phyloP scores from a whole-genome alignment of 75 land plant genomes.

The Selaginella tamariscina region DNA sequence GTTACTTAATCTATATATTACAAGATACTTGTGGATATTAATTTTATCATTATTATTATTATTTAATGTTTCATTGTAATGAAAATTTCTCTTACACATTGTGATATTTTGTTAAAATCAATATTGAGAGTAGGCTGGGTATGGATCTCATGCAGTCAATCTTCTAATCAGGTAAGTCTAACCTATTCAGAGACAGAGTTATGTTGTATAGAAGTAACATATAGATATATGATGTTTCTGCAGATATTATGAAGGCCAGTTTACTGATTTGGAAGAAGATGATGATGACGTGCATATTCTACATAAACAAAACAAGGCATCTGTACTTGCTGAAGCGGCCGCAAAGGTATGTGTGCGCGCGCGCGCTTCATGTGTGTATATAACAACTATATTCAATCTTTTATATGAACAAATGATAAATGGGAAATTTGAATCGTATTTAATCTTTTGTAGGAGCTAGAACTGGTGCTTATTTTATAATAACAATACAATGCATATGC shows the following conservation, averaged over 20 bases:
- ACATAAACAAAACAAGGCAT: slow-evolving; percentile 11
- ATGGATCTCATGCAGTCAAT: slow-evolving; percentile 86
- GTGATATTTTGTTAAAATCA: slow-evolving; percentile 2
- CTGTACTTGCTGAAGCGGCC: slow-evolving; percentile 58
- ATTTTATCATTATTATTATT: neutral
- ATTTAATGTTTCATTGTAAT: neutral
- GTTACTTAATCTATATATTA: neutral
- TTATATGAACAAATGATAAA: too few species aligned
- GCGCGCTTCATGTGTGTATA: too few species aligned
- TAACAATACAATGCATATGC: too few species aligned
- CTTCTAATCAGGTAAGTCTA: slow-evolving; percentile 52
- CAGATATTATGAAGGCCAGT: slow-evolving; percentile 90
- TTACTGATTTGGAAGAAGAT: slow-evolving; percentile 46
- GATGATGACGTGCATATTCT: slow-evolving; percentile 29
- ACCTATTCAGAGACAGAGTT: neutral
- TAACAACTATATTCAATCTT: too few species aligned
- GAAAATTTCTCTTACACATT: neutral
- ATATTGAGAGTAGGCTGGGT: slow-evolving; percentile 45
- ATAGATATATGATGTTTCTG: neutral
- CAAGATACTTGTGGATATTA: neutral
- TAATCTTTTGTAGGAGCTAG: too few species aligned
- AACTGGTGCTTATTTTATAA: too few species aligned
- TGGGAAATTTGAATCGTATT: too few species aligned
- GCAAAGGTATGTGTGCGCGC: slow-evolving; percentile 58
- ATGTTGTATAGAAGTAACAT: neutral